Percentiles rank a stretch among this genome's conserved stretches.
These are phyloP conservation scores for Globisporangium nunn DNA, from an alignment of 352 stramenopile species.

Conservation along the genomic window DNA sequence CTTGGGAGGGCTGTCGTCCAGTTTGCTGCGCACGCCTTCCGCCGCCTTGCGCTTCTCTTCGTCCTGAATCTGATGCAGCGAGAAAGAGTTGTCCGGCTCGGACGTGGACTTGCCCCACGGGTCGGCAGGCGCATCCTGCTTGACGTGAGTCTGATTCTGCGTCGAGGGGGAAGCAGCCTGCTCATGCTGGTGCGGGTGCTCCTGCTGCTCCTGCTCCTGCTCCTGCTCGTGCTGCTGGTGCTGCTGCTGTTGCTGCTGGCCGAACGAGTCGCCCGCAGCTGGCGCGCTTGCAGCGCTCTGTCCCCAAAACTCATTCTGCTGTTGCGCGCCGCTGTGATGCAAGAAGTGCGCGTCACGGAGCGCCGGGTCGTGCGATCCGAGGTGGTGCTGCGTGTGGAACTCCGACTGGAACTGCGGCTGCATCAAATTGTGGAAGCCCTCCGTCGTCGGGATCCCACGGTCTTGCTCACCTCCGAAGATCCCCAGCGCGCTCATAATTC, in stretches of 20 bases:
- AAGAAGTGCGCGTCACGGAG: constrained; percentile 27
- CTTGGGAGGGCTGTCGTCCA: not conserved
- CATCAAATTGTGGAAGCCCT: constrained; percentile 31
- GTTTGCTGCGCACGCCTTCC: constrained; percentile 9
- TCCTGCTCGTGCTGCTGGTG: constrained; percentile 2
- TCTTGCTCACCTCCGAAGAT: constrained; percentile 41
- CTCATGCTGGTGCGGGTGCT: constrained; percentile 2
- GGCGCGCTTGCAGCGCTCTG: constrained; percentile 4
- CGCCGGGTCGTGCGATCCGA: constrained; percentile 12
- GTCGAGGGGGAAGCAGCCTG: constrained; percentile 5
- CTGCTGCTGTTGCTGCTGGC: constrained; percentile 4
- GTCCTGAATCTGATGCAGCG: constrained; percentile 33
- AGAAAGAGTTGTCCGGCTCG: constrained; percentile 17
- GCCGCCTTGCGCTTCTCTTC: constrained; percentile 33
- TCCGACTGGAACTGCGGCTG: constrained; percentile 46
- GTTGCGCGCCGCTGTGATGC: constrained; percentile 12
- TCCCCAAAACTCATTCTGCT: constrained; percentile 16
- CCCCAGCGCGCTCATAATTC: constrained; percentile 70
- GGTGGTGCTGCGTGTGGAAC: constrained; percentile 35
- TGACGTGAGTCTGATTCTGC: not conserved
- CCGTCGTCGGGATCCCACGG: constrained; percentile 15
- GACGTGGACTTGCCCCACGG: constrained; percentile 26
- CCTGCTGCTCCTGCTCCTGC: not conserved
- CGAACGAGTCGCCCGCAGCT: constrained; percentile 2
- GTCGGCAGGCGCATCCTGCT: constrained; percentile 12